These are phyloP conservation scores for Salix purpurea DNA, from an alignment of 345 rosid genomes.

Conservation along the genomic window DNA sequence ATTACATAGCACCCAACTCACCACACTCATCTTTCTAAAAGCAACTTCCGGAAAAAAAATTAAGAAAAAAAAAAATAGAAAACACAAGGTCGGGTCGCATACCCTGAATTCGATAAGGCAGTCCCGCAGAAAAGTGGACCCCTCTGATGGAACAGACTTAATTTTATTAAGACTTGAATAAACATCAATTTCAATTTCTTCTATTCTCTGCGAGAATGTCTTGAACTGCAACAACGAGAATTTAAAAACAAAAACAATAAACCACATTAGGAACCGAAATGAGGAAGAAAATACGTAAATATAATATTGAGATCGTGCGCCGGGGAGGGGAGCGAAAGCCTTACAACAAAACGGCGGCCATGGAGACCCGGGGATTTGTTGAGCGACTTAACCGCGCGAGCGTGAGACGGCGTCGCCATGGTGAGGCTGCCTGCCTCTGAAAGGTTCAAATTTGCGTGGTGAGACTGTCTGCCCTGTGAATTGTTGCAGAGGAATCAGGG, in stretches of 20 bases:
- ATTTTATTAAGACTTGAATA: conserved; percentile 57
- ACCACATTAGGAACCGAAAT: not conserved
- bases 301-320: not conserved
- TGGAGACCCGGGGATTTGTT: conserved; percentile 53
- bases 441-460: not conserved
- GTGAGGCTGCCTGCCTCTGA: not conserved
- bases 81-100: conserved; percentile 13
- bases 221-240: conserved; percentile 53
- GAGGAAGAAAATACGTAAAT: not conserved
- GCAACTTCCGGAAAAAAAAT: not conserved
- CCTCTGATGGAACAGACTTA: conserved; percentile 70
- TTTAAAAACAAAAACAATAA: not conserved
- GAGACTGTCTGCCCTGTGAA: not conserved
- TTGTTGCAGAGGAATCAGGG: too few species aligned
- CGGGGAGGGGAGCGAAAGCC: conserved; percentile 6
- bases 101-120: conserved; percentile 92
- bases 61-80: not conserved
- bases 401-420: conserved; percentile 41
- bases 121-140: conserved; percentile 72
- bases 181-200: conserved; percentile 71
- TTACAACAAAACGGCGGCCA: conserved; percentile 65
- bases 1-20: not conserved
- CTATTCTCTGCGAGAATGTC: conserved; percentile 55
- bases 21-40: too few species aligned
- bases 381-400: conserved; percentile 80